Conservation (phyloP, 306 rosid species). For the Glycine tomentella region DNA sequence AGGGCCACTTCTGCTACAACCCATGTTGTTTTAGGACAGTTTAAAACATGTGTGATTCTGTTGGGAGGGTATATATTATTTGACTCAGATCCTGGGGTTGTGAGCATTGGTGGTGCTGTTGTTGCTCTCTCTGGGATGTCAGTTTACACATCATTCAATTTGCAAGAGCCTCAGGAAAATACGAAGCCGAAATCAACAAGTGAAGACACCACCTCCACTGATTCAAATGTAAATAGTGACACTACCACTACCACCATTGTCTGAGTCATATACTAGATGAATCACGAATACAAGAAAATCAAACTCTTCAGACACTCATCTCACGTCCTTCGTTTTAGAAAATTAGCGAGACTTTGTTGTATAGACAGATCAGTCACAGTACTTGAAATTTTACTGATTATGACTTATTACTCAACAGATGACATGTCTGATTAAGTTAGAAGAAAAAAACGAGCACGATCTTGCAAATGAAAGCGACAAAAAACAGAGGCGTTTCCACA, state of each 20-base stretch:
- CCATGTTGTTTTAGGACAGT: constrained; percentile 95
- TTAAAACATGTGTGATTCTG: constrained; percentile 86
- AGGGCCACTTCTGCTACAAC: constrained; percentile 97
- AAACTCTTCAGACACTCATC: not conserved
- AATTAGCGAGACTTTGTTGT: constrained; percentile 8
- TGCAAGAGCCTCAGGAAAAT: constrained; percentile 54
- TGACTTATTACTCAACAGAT: not conserved
- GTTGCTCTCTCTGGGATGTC: constrained; percentile 55
- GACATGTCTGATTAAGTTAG: not conserved
- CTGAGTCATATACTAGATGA: constrained; percentile 31
- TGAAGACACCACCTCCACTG: constrained; percentile 48
- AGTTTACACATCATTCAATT: constrained; percentile 51
- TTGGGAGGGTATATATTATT: constrained; percentile 57
- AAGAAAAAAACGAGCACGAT: not conserved
- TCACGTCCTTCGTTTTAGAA: constrained; percentile 31
- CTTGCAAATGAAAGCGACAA: not conserved
- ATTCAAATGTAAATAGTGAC: constrained; percentile 47
- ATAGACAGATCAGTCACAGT: constrained; percentile 19
- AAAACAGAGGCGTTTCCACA: not conserved
- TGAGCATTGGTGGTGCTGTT: constrained; percentile 56
- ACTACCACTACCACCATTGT: constrained; percentile 33
- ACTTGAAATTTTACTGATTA: constrained; percentile 1
- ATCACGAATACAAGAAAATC: not conserved
- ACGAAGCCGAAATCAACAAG: constrained; percentile 41
- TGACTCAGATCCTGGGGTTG: constrained; percentile 58